phyloP scores from a whole-genome alignment of 78 protist genomes.

The Dictyostelium intermedium region DNA sequence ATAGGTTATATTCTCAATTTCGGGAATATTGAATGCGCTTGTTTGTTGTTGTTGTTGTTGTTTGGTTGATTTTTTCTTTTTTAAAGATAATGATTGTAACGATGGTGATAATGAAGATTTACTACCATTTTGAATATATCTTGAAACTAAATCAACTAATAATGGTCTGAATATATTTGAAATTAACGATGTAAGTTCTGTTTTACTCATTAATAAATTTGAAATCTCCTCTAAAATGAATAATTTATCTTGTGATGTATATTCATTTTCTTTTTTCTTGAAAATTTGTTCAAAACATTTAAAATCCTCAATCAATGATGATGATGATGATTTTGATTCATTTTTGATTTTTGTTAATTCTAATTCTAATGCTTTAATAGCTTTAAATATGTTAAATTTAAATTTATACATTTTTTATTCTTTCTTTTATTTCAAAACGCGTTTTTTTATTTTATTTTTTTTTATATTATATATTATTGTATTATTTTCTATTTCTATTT shows the following conservation, averaged over 20 bases:
- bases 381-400: conserved; percentile 42
- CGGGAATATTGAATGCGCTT: conserved; percentile 14
- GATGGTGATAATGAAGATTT: background rate
- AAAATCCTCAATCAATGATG: background rate
- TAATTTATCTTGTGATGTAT: conserved; percentile 19
- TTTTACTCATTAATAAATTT: conserved; percentile 27
- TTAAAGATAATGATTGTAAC: background rate
- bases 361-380: conserved; percentile 19
- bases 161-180: conserved; percentile 48
- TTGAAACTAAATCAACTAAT: conserved; percentile 47
- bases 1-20: conserved; percentile 20
- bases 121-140: conserved; percentile 7
- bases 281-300: conserved; percentile 17
- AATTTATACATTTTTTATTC: conserved; percentile 9
- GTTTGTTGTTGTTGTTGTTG: background rate
- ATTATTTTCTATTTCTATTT: background rate
- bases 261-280: conserved; percentile 7
- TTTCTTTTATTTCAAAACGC: background rate
- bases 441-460: background rate
- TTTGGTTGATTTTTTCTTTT: background rate
- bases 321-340: background rate
- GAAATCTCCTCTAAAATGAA: conserved; percentile 32
- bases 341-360: background rate
- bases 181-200: background rate
- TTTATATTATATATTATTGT: background rate